Percentiles rank a stretch among this genome's conserved stretches.
These are phyloP conservation scores for Psilocybe azurescens DNA, from an alignment of 768 basidiomycete species.

Conservation along the genomic window DNA sequence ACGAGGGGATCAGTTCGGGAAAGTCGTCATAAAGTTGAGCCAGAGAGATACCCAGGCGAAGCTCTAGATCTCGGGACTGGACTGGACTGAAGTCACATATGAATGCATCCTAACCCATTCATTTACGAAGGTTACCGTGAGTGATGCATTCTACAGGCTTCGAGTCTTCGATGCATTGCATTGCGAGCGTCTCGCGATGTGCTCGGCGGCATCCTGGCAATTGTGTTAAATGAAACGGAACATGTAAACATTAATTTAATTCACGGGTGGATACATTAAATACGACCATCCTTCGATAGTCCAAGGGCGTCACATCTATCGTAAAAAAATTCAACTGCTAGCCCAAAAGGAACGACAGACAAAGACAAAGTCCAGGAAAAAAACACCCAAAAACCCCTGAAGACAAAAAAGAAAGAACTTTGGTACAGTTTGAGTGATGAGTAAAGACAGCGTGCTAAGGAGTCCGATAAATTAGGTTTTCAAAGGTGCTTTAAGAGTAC, in stretches of 20 bases:
- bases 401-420: background rate
- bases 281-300: background rate
- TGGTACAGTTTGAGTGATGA: background rate
- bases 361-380: conserved; percentile 7
- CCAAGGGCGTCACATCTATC: conserved; percentile 14
- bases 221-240: conserved; percentile 8
- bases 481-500: background rate
- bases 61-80: conserved; percentile 5
- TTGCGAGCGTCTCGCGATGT: background rate
- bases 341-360: conserved; percentile 3
- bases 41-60: conserved; percentile 11
- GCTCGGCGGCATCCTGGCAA: background rate
- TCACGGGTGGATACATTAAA: conserved; percentile 6
- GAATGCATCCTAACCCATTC: background rate
- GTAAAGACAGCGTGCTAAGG: background rate
- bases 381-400: conserved; percentile 8
- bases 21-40: conserved; percentile 65
- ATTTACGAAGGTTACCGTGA: background rate
- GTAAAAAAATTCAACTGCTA: conserved; percentile 4
- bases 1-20: conserved; percentile 75
- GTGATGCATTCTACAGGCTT: background rate
- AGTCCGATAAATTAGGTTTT: background rate
- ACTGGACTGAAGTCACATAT: background rate
- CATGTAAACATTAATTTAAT: conserved; percentile 18
- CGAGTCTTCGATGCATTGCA: background rate